phyloP scores from a whole-genome alignment of 164 flowering plant species.

The Vitis rupestris region DNA sequence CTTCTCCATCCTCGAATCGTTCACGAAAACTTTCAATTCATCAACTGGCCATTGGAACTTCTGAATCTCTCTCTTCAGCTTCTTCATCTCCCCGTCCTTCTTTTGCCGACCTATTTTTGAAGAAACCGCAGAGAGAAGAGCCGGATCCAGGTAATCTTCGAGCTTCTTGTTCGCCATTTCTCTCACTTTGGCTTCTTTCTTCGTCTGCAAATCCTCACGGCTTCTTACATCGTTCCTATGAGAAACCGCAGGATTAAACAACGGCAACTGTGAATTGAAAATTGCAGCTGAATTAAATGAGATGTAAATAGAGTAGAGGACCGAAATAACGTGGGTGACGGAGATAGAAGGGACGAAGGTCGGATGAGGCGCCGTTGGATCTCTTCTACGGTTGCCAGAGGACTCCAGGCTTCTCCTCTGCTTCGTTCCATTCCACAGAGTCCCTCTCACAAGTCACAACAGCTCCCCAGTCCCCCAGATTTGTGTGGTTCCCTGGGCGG shows the following conservation, averaged over 20 bases:
- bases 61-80: not conserved
- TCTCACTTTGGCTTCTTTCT: not conserved
- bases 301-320: not conserved
- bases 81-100: not conserved
- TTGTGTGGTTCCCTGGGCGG: no score
- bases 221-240: not conserved
- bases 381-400: slow-evolving; percentile 28
- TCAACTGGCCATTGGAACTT: slow-evolving; percentile 27
- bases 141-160: slow-evolving; percentile 37
- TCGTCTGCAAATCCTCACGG: not conserved
- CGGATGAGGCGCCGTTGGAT: slow-evolving; percentile 34
- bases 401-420: slow-evolving; percentile 10
- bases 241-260: not conserved
- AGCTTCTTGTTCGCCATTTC: slow-evolving; percentile 7
- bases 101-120: slow-evolving; percentile 12
- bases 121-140: slow-evolving; percentile 27
- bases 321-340: slow-evolving; percentile 3
- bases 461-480: no score
- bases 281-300: not conserved
- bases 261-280: not conserved
- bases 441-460: no score
- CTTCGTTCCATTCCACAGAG: no score
- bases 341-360: slow-evolving; percentile 15
- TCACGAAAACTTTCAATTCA: slow-evolving; percentile 16
- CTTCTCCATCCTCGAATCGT: not conserved